Conservation (phyloP, 1,139 yeast genomes). For the Candida albicans region DNA sequence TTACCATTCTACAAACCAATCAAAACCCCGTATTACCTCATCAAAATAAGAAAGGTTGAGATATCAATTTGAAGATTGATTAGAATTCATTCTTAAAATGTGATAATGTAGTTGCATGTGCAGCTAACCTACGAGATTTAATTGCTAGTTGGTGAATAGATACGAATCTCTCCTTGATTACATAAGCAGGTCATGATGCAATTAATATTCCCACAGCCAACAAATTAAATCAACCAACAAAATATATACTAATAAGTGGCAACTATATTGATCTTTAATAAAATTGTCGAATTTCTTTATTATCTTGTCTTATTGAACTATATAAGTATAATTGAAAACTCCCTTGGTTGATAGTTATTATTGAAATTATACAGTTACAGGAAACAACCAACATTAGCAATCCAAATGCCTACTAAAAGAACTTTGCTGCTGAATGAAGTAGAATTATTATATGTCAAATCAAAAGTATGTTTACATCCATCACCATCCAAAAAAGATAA, state of each 20-base stretch:
- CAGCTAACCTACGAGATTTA: too few species aligned
- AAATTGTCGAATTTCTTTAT: too few species aligned
- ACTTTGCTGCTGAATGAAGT: conserved; percentile 24
- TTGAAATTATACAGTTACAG: not conserved
- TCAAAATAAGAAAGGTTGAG: too few species aligned
- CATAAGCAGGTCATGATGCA: not conserved
- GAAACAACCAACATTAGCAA: not conserved
- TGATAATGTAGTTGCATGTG: too few species aligned
- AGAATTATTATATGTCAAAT: conserved; percentile 53
- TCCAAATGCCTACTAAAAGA: not conserved
- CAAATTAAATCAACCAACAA: not conserved
- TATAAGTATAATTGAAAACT: not conserved
- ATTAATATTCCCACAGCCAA: not conserved
- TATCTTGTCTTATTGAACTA: not conserved
- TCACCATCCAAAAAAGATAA: conserved; percentile 72
- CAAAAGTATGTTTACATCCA: conserved; percentile 82
- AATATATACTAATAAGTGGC: not conserved
- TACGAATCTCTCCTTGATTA: not conserved
- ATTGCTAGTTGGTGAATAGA: not conserved
- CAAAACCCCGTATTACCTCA: too few species aligned
- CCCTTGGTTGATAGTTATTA: not conserved
- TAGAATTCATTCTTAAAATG: too few species aligned
- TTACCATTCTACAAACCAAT: too few species aligned
- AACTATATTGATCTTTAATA: too few species aligned
- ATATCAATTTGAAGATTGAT: too few species aligned